Conservation (phyloP, 352 stramenopile species). For the Globisporangium irregulare region DNA sequence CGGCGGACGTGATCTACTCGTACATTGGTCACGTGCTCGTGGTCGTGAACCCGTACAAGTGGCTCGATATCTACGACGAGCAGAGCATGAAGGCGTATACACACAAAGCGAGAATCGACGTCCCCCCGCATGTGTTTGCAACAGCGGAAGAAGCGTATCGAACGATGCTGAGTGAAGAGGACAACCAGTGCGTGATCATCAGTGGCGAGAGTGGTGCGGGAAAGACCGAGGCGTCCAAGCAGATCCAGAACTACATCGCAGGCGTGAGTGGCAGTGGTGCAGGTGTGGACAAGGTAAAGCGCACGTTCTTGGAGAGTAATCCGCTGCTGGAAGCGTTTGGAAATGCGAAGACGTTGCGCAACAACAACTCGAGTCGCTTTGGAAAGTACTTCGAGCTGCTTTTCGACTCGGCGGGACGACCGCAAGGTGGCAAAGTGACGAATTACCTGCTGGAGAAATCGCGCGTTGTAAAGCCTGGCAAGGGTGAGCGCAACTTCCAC, state of each 20-base stretch:
- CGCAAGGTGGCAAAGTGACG: slow-evolving; percentile 86
- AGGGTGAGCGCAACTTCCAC: slow-evolving; percentile 93
- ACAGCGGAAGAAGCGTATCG: slow-evolving; percentile 86
- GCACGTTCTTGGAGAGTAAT: slow-evolving; percentile 93
- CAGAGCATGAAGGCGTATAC: slow-evolving; percentile 76
- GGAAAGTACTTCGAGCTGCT: slow-evolving; percentile 95
- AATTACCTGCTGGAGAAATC: slow-evolving; percentile 94
- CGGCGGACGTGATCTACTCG: slow-evolving; percentile 83
- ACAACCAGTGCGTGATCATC: slow-evolving; percentile 91
- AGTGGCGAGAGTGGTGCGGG: slow-evolving; percentile 81
- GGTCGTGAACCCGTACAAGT: slow-evolving; percentile 90
- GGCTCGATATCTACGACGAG: slow-evolving; percentile 88
- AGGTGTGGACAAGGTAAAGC: slow-evolving; percentile 86
- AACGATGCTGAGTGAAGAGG: slow-evolving; percentile 85
- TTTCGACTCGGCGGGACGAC: slow-evolving; percentile 85
- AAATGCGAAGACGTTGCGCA: slow-evolving; percentile 94
- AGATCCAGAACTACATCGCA: slow-evolving; percentile 91
- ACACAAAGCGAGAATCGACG: slow-evolving; percentile 86
- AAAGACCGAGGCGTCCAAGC: slow-evolving; percentile 88
- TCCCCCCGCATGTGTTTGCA: slow-evolving; percentile 83
- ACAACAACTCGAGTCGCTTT: slow-evolving; percentile 95
- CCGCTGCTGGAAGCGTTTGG: slow-evolving; percentile 96
- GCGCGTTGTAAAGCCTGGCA: slow-evolving; percentile 79
- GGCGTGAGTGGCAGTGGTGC: slow-evolving; percentile 72
- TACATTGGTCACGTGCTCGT: slow-evolving; percentile 89